Percentiles rank a stretch among this genome's conserved stretches.
Conservation (phyloP, 2,329 filamentous ascomycete species). For the Periconia digitata region DNA sequence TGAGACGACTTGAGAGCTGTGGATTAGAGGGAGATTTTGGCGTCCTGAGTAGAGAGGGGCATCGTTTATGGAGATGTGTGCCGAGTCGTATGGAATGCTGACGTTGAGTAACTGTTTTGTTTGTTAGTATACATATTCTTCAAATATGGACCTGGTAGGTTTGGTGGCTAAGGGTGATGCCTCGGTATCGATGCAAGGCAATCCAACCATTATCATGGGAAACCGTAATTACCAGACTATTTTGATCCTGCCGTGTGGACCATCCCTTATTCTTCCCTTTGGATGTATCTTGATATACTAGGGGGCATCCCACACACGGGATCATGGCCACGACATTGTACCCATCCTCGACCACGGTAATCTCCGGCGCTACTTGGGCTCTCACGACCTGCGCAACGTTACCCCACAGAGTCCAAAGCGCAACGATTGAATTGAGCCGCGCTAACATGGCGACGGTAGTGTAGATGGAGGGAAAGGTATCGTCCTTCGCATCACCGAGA, state of each 20-base stretch:
- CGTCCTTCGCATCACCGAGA: too few relatives aligned
- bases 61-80: conserved; percentile 29
- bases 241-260: conserved; percentile 26
- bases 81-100: conserved; percentile 28
- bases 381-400: not conserved
- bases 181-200: not conserved
- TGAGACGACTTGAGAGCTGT: conserved; percentile 31
- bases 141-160: not conserved
- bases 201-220: too few relatives aligned
- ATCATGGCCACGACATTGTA: conserved; percentile 37
- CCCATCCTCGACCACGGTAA: conserved; percentile 32
- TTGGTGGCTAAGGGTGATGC: not conserved
- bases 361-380: conserved; percentile 24
- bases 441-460: conserved; percentile 16
- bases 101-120: conserved; percentile 30
- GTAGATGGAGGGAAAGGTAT: too few relatives aligned
- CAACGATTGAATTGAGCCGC: conserved; percentile 9
- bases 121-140: not conserved
- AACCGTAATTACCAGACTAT: conserved; percentile 24
- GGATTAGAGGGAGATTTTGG: conserved; percentile 24
- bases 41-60: conserved; percentile 20
- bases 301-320: conserved; percentile 36
- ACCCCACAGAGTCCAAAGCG: conserved; percentile 4
- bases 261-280: conserved; percentile 26
- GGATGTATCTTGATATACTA: conserved; percentile 33